Base-by-base conservation (phyloP, 2,329 filamentous ascomycete species). In the Aspergillus fischeri region DNA sequence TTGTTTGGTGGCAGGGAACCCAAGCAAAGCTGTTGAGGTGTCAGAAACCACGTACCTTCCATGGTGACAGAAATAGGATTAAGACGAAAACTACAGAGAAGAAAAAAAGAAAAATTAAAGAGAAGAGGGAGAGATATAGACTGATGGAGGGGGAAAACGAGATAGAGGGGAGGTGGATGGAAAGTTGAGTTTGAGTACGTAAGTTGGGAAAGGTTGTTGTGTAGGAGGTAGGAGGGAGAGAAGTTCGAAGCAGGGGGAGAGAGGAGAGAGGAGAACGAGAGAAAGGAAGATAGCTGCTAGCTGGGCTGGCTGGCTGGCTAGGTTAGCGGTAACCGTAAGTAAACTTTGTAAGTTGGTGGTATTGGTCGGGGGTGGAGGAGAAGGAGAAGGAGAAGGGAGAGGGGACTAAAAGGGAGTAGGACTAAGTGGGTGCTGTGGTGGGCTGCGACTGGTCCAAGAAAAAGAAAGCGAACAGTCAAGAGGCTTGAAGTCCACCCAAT, bases 41-140 rank as follows among this genome's bases (percentile, higher is more conserved):
- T 68, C 65, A 59, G 60, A 63, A 72, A 66, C 44, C 73, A 77
- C 83, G 80, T 84, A 88, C 85, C 85, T 81, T 88, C 83, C 83
- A 86, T 86, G 76, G 75, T 82, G 81, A 75, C 73, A 58, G 65
- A 67, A 62, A 65, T 63, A 63, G 60, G 61, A 61, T 64, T 68
- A 65, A 64, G 68, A 69, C 68, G 67, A 65, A 64, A 68, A 72
- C 54, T 63, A 61, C 53, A 52, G 42, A 47, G 51, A 53, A 48
- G 35, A 32, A 49, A 70, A 65, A 69, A 70, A 68, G 66, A 66
- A 69, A 69, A 72, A 72, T 49, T 44, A 50, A 54, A 56, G 55
- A 25, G 47, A 59, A 51, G 53, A 54, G 49, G 42, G 38, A 49
- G 53, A 66, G 70, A 67, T 69, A 71, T 64, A 67, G 69, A 70